A percentile compares a stretch with the other conserved stretches of the same genome.
Conservation (phyloP, 768 basidiomycete species). For the Mycena pura region DNA sequence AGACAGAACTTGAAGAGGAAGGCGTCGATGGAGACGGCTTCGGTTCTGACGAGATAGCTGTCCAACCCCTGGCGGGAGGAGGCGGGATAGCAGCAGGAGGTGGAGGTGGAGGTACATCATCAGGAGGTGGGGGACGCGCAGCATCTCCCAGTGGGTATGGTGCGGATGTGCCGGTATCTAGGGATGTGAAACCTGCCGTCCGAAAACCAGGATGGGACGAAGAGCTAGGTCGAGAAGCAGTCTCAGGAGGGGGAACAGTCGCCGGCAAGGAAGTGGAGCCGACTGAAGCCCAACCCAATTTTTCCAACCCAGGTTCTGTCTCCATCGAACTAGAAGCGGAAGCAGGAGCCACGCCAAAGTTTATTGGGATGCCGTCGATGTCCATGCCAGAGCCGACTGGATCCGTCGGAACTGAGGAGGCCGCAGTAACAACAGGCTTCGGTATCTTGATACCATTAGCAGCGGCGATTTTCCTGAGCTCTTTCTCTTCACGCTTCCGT, state of each 20-base stretch:
- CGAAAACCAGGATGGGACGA: conserved; percentile 56
- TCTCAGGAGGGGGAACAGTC: conserved; percentile 9
- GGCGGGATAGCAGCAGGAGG: conserved; percentile 1
- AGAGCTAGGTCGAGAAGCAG: conserved; percentile 9
- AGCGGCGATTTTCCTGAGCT: conserved; percentile 81
- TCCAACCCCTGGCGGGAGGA: conserved; percentile 2
- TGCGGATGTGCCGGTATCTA: conserved; percentile 65
- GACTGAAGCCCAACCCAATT: conserved; percentile 59
- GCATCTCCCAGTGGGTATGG: conserved; percentile 27
- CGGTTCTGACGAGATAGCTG: background rate
- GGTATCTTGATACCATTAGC: conserved; percentile 80
- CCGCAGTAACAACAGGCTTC: conserved; percentile 40
- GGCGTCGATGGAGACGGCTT: conserved; percentile 5
- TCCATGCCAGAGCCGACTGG: conserved; percentile 34
- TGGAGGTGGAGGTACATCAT: background rate
- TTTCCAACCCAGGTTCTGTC: conserved; percentile 44
- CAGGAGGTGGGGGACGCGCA: conserved; percentile 31
- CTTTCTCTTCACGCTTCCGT: conserved; percentile 84
- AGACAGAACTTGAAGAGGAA: conserved; percentile 3
- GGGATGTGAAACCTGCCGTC: conserved; percentile 70
- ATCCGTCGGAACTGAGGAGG: conserved; percentile 24
- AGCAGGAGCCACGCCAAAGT: conserved; percentile 58
- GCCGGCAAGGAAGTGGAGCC: conserved; percentile 32
- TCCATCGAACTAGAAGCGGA: conserved; percentile 30
- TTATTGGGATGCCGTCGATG: conserved; percentile 45